Evolutionary conservation across 805 yeast genomes (phyloP).

Genomic region (Candida verbasci): DNA sequence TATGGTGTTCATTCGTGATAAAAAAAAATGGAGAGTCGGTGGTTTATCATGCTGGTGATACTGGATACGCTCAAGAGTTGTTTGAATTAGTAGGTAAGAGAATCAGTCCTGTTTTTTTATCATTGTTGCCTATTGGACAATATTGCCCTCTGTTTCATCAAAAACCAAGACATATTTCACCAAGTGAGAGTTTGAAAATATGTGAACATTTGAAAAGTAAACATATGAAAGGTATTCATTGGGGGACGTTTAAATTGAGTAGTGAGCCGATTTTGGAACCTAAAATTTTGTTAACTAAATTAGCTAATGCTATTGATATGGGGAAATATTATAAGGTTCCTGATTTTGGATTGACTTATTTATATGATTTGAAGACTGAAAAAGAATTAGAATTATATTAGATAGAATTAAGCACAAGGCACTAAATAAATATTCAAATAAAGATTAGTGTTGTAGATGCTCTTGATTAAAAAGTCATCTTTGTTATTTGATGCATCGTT

Average conservation of each 20-base stretch:
- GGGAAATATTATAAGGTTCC: constrained; percentile 54
- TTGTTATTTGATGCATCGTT: too few relatives aligned
- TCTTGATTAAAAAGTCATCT: too few relatives aligned
- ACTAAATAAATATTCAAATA: too few relatives aligned
- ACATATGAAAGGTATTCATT: constrained; percentile 82
- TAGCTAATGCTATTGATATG: constrained; percentile 41
- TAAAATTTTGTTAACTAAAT: constrained; percentile 48
- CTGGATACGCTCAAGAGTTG: constrained; percentile 78
- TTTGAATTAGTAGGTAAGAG: constrained; percentile 61
- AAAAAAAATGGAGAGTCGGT: constrained; percentile 64
- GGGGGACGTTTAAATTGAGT: constrained; percentile 92
- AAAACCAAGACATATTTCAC: constrained; percentile 80
- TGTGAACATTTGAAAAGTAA: constrained; percentile 58
- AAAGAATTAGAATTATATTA: constrained; percentile 14
- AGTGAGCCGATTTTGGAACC: constrained; percentile 89
- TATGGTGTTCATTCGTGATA: constrained; percentile 87
- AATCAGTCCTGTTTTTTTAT: constrained; percentile 55
- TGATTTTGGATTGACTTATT: constrained; percentile 68
- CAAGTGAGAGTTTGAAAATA: constrained; percentile 69
- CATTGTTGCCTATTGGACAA: constrained; percentile 89
- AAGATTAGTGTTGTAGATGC: too few relatives aligned
- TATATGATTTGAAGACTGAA: constrained; percentile 36
- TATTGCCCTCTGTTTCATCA: constrained; percentile 96
- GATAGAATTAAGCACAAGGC: constrained; percentile 2
- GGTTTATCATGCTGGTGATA: constrained; percentile 90